Base-by-base conservation (phyloP, 148 eudicot species). In the Diospyros lotus region DNA sequence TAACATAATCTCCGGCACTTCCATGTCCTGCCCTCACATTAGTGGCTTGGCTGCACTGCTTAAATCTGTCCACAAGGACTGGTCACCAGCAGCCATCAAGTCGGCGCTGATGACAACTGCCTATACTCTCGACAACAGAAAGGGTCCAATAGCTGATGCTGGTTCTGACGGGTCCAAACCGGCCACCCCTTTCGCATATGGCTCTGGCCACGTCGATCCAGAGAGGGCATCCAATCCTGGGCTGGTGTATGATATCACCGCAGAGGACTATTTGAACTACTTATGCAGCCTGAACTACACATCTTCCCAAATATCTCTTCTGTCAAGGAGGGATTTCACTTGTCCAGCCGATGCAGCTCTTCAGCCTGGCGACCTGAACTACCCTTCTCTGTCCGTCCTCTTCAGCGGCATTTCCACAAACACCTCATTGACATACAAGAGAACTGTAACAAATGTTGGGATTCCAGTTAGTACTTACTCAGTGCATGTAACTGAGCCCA, bases 11-110 rank as follows among this genome's bases (percentile, higher is more conserved):
- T 90, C 96, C 0, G 96, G 96, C 45, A 91, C 96, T 40, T 91
- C 92, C 10, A 91, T 91, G 96, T 89, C 96, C 1, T 91, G 93
- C 55, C 96, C 96, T 51, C 96, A 91, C 76, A 80, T 91, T 2
- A 87, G 88, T 60, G 96, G 93, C 66, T 53, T 87, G 51, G 92
- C 89, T 5, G 86, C 91, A 1, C 77, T 91, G 1, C 73, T 91
- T 11, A 88, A 86, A 75, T 82, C 96, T 9, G 84, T 73, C 10
- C 96, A 91, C 69, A 55, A 7, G 43, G 76, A 83, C 28, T 91
- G 96, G 93, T 91, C 93, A 71, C 92, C 96, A 1, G 92, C 90
- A 12, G 91, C 89, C 2, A 83, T 91, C 0, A 91, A 91, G 65
- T 91, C 96, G 6, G 96, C 96, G 42, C 43, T 91, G 15, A 89